Conservation (phyloP, 176 grass and related monocot species). For the Carex kokanica region DNA sequence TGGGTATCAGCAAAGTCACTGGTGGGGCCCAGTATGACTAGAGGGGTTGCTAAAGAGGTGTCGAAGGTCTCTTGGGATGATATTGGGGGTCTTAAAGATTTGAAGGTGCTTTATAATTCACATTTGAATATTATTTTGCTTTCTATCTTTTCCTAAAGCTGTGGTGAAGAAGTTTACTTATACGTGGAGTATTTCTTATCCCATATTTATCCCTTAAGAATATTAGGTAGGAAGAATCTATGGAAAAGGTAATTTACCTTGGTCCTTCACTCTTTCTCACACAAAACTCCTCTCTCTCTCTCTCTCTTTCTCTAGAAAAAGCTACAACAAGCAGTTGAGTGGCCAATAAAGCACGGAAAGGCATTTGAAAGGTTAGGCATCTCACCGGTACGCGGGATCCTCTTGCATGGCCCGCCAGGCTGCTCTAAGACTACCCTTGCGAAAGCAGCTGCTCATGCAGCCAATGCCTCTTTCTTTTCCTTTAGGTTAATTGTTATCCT, state of each 20-base stretch:
- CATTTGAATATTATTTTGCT: conserved; percentile 17
- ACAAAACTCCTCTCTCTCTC: neutral
- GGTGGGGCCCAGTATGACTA: conserved; percentile 66
- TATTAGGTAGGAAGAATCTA: neutral
- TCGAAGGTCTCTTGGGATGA: conserved; percentile 76
- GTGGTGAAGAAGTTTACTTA: neutral
- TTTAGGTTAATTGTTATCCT: conserved; percentile 44
- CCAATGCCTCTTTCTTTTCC: conserved; percentile 95
- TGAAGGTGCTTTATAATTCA: conserved; percentile 48
- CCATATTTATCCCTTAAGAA: neutral
- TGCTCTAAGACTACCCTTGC: conserved; percentile 92
- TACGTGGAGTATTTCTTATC: neutral
- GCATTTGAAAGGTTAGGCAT: conserved; percentile 78
- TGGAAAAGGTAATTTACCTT: neutral
- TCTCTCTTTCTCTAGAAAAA: conserved; percentile 45
- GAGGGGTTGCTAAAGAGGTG: conserved; percentile 75
- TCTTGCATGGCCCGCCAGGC: conserved; percentile 82
- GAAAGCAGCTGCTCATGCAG: conserved; percentile 78
- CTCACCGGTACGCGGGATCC: conserved; percentile 74
- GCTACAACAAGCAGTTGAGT: conserved; percentile 78
- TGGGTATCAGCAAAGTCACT: conserved; percentile 64
- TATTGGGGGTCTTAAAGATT: conserved; percentile 81
- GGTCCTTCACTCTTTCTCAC: neutral
- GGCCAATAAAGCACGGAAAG: conserved; percentile 77
- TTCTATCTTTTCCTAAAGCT: conserved; percentile 19